phyloP scores from a whole-genome alignment of 192 early-diverging fungal genomes.

The Lobulomyces angularis region DNA sequence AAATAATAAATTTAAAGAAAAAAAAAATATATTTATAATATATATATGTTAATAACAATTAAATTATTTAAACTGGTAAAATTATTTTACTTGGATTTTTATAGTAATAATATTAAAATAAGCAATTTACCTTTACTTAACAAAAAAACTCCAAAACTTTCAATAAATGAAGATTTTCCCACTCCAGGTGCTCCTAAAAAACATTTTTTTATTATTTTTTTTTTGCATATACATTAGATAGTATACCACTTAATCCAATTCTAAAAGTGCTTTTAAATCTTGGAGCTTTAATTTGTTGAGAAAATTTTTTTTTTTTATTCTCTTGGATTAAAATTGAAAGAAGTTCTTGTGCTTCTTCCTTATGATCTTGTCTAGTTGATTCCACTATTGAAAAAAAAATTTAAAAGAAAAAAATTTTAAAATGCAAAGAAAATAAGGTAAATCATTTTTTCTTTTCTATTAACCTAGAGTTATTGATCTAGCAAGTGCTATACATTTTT shows the following conservation, averaged over 20 bases:
- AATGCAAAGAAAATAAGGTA: too few relatives aligned
- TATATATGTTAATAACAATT: too few relatives aligned
- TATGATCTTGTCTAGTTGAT: conserved; percentile 54
- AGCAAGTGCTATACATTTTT: too few relatives aligned
- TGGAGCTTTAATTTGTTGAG: not conserved
- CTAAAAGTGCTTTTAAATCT: conserved; percentile 38
- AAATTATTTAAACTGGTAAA: too few relatives aligned
- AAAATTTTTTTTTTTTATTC: conserved; percentile 5
- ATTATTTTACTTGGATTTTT: too few relatives aligned
- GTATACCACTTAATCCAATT: conserved; percentile 59
- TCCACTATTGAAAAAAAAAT: conserved; percentile 35
- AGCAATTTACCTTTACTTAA: too few relatives aligned
- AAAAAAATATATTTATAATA: too few relatives aligned
- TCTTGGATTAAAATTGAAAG: conserved; percentile 40
- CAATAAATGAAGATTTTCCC: conserved; percentile 80
- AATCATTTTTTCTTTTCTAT: too few relatives aligned
- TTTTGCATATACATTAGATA: not conserved
- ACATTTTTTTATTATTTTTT: not conserved
- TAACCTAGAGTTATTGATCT: conserved; percentile 53
- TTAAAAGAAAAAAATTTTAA: not conserved
- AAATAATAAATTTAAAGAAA: too few relatives aligned
- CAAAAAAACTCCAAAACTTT: conserved; percentile 65
- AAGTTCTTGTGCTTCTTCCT: conserved; percentile 42
- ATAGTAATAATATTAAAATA: too few relatives aligned
- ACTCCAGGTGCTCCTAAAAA: conserved; percentile 54